Conservation (phyloP, 73 alveolate genomes). For the Paramecium sonneborni region DNA sequence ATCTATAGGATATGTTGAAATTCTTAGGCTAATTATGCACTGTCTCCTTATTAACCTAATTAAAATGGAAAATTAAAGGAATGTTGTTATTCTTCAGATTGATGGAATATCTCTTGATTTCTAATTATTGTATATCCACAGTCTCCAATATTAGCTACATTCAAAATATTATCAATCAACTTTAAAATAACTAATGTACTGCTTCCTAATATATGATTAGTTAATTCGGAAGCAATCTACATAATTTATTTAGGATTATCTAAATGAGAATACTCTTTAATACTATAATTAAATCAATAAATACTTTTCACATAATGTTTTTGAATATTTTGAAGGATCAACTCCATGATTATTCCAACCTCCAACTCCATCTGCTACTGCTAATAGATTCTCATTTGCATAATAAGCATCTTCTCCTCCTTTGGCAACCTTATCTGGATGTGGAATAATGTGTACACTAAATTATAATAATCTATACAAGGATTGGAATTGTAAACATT, state of each 20-base stretch:
- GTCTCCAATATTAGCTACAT: constrained; percentile 61
- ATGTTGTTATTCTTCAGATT: constrained; percentile 42
- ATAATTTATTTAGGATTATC: not conserved
- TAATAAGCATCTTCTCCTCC: constrained; percentile 90
- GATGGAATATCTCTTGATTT: constrained; percentile 8
- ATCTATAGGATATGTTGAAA: constrained; percentile 71
- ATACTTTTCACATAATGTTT: constrained; percentile 65
- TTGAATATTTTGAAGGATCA: constrained; percentile 85
- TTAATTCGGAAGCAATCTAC: constrained; percentile 12
- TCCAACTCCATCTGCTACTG: constrained; percentile 92
- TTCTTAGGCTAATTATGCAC: constrained; percentile 43
- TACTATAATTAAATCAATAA: not conserved
- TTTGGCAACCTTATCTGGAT: constrained; percentile 74
- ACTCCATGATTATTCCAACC: constrained; percentile 86
- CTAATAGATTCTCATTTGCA: constrained; percentile 66
- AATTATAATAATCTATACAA: not conserved
- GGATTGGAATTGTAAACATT: not conserved
- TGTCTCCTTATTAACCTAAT: constrained; percentile 60
- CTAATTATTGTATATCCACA: constrained; percentile 61
- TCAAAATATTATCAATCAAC: not conserved
- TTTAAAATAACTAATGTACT: constrained; percentile 22
- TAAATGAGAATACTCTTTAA: not conserved
- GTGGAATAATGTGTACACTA: constrained; percentile 70
- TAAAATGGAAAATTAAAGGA: constrained; percentile 64
- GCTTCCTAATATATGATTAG: constrained; percentile 48